These are phyloP conservation scores for Cytidiella melzeri DNA, from an alignment of 768 basidiomycete species.

Conservation along the genomic window DNA sequence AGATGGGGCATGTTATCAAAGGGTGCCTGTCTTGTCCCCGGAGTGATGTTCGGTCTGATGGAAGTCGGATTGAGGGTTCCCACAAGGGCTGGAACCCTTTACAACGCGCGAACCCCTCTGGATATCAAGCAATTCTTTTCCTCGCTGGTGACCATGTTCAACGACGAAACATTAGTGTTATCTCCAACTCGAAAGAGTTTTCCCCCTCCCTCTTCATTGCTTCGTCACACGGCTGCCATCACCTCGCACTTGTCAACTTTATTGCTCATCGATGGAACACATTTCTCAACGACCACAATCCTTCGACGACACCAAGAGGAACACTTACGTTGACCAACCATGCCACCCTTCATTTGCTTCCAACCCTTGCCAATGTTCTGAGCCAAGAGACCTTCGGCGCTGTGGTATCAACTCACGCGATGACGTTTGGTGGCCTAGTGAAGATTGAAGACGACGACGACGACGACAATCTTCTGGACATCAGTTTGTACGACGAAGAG, in stretches of 20 bases:
- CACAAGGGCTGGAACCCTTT: constrained; percentile 26
- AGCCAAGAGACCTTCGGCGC: constrained; percentile 15
- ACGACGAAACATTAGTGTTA: constrained; percentile 16
- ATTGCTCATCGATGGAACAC: constrained; percentile 16
- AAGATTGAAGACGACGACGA: not conserved
- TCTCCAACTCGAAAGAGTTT: not conserved
- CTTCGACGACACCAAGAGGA: not conserved
- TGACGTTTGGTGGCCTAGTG: not conserved
- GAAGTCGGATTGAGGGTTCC: constrained; percentile 23
- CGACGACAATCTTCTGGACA: not conserved
- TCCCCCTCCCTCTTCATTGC: constrained; percentile 5
- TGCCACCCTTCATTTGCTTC: not conserved
- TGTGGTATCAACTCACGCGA: not conserved
- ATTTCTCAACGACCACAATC: not conserved
- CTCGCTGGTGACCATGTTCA: constrained; percentile 20
- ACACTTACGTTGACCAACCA: not conserved
- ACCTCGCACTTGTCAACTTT: constrained; percentile 16
- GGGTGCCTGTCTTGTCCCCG: constrained; percentile 20
- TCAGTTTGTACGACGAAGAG: not conserved
- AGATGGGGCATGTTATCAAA: constrained; percentile 23
- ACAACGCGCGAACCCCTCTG: constrained; percentile 17
- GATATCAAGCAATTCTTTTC: constrained; percentile 12
- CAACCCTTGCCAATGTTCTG: not conserved
- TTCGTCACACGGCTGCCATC: constrained; percentile 21
- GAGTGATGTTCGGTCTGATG: constrained; percentile 20